Conservation (phyloP, 176 grass and related monocot genomes). For the Metroxylon sagu region DNA sequence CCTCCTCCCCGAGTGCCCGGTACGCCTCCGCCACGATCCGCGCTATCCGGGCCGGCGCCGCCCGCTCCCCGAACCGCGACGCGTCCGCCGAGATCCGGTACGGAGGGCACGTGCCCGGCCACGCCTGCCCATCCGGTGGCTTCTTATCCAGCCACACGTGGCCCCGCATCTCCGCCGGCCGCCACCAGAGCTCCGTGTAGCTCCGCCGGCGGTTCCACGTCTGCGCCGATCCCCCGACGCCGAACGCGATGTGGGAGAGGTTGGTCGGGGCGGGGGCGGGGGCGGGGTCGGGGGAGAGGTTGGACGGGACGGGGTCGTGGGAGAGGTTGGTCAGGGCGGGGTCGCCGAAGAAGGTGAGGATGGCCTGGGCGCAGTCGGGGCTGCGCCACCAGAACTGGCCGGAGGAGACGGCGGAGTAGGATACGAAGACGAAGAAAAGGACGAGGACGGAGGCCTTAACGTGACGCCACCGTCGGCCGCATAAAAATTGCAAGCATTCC, state of each 20-base stretch:
- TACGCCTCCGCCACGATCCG: constrained; percentile 69
- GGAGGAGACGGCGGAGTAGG: constrained; percentile 45
- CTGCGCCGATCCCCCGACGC: constrained; percentile 56
- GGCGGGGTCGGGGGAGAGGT: too few relatives aligned
- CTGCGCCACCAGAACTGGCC: constrained; percentile 37
- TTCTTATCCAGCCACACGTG: constrained; percentile 84
- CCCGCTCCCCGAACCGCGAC: constrained; percentile 67
- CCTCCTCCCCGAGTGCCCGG: not conserved
- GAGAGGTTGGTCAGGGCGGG: too few relatives aligned
- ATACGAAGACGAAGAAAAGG: constrained; percentile 46
- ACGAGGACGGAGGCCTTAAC: constrained; percentile 37
- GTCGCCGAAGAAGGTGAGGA: not conserved
- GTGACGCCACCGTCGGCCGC: constrained; percentile 15
- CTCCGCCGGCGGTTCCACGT: constrained; percentile 58
- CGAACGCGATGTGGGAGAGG: constrained; percentile 75
- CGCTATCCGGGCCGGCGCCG: constrained; percentile 70
- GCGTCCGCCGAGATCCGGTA: constrained; percentile 63
- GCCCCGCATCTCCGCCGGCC: constrained; percentile 40
- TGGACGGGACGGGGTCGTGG: too few relatives aligned
- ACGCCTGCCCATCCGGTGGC: constrained; percentile 20
- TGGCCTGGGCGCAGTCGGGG: constrained; percentile 19
- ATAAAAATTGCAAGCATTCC: constrained; percentile 5
- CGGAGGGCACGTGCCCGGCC: constrained; percentile 53
- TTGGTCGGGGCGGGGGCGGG: constrained; percentile 23
- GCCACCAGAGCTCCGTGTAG: constrained; percentile 88